Evolutionary conservation across 176 grass and related monocot genomes (phyloP).

Genomic region (Puya raimondii): DNA sequence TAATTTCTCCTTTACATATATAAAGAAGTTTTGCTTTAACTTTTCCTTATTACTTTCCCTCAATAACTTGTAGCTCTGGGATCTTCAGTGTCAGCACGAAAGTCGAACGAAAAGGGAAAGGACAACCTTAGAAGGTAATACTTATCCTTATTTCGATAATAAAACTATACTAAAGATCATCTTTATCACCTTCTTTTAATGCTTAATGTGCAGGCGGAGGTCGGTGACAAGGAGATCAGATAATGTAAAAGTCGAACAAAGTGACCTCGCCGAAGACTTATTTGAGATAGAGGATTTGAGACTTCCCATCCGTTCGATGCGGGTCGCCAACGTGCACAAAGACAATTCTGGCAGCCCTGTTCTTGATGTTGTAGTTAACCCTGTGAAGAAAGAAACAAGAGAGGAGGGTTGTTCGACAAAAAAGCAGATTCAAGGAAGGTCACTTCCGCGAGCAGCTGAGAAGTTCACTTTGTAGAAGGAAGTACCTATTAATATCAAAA

Average conservation of each 20-base stretch:
- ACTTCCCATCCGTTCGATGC: slow-evolving; percentile 17
- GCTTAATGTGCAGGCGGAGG: slow-evolving; percentile 23
- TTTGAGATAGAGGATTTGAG: slow-evolving; percentile 51
- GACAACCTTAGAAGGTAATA: slow-evolving; percentile 34
- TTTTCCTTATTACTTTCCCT: background rate
- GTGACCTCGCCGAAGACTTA: slow-evolving; percentile 23
- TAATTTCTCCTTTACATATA: background rate
- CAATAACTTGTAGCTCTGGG: slow-evolving; percentile 43
- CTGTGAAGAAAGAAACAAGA: background rate
- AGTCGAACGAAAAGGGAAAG: slow-evolving; percentile 14
- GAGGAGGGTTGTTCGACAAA: background rate
- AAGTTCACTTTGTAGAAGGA: too few species aligned
- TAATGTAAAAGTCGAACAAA: slow-evolving; percentile 4
- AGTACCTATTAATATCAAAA: too few species aligned
- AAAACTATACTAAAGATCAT: background rate
- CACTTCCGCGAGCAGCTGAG: too few species aligned
- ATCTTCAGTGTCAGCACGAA: slow-evolving; percentile 1
- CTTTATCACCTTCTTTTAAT: background rate
- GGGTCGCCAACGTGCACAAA: background rate
- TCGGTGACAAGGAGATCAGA: slow-evolving; percentile 29
- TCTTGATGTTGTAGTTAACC: background rate
- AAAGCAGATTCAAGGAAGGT: too few species aligned
- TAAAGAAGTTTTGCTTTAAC: background rate
- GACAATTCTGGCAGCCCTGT: background rate
- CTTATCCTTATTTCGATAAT: background rate